These are phyloP conservation scores for Lactarius hatsudake DNA, from an alignment of 768 basidiomycete species.

Conservation along the genomic window DNA sequence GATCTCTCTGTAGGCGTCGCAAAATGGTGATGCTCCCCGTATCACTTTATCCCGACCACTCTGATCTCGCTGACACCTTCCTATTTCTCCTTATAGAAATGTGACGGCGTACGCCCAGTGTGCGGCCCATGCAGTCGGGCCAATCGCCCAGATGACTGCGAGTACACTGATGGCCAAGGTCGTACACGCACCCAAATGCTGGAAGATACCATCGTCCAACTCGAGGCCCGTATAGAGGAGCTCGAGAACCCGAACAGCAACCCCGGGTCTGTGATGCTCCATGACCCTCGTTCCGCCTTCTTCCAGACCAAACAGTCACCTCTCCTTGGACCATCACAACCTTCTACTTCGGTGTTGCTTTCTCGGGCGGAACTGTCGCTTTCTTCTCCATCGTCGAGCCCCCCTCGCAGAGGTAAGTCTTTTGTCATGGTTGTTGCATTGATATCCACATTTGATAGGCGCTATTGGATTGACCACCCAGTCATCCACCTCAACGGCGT, in stretches of 20 bases:
- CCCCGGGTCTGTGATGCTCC: conserved; percentile 22
- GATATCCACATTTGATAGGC: conserved; percentile 7
- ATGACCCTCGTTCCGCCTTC: conserved; percentile 25
- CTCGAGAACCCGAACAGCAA: conserved; percentile 26
- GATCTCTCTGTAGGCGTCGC: conserved; percentile 17
- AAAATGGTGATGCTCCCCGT: conserved; percentile 21
- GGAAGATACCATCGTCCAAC: conserved; percentile 54
- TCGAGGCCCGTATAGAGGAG: conserved; percentile 48
- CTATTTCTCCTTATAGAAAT: conserved; percentile 46
- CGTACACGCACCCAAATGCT: conserved; percentile 57
- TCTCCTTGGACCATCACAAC: neutral
- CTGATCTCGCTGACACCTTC: neutral
- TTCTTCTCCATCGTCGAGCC: conserved; percentile 21
- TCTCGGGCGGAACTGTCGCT: conserved; percentile 5
- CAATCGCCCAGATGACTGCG: conserved; percentile 64
- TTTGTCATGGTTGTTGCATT: neutral
- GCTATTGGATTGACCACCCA: neutral
- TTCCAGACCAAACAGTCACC: conserved; percentile 16
- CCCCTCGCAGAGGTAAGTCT: conserved; percentile 15
- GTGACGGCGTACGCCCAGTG: conserved; percentile 60
- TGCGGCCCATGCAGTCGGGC: conserved; percentile 60
- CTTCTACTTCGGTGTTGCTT: neutral
- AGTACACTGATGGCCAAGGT: conserved; percentile 60
- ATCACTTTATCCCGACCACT: neutral
- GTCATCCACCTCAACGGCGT: conserved; percentile 6